Evolutionary conservation across 306 rosid genomes (phyloP).

Genomic region (Prosopis cineraria): DNA sequence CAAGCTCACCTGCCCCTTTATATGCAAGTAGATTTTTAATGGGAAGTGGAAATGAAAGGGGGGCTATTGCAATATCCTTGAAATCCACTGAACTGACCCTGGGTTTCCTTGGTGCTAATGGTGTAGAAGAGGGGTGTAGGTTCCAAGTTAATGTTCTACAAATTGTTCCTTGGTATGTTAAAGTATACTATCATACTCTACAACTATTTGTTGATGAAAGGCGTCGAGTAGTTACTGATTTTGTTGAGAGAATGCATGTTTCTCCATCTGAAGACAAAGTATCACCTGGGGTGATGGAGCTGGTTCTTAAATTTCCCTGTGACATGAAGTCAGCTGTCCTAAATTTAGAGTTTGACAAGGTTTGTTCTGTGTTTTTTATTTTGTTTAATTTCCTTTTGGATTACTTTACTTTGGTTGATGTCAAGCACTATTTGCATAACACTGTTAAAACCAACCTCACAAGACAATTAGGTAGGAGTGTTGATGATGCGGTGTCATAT

Average conservation of each 20-base stretch:
- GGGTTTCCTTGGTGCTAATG: slow-evolving; percentile 37
- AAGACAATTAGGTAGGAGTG: slow-evolving; percentile 20
- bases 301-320: slow-evolving; percentile 81
- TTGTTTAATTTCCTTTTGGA: slow-evolving; percentile 11
- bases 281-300: slow-evolving; percentile 86
- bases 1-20: slow-evolving; percentile 73
- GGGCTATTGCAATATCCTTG: slow-evolving; percentile 85
- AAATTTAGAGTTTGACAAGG: slow-evolving; percentile 87
- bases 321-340: slow-evolving; percentile 70
- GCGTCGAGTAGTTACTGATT: slow-evolving; percentile 51
- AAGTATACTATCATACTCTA: slow-evolving; percentile 85
- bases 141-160: slow-evolving; percentile 83
- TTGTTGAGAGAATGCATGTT: slow-evolving; percentile 74
- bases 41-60: slow-evolving; percentile 97
- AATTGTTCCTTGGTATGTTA: slow-evolving; percentile 96
- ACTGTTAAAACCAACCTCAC: neutral
- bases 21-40: slow-evolving; percentile 81
- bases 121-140: slow-evolving; percentile 54
- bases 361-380: slow-evolving; percentile 30
- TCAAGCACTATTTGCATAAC: neutral
- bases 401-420: slow-evolving; percentile 9
- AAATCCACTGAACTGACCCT: slow-evolving; percentile 61
- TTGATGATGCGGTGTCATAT: slow-evolving; percentile 22
- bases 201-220: slow-evolving; percentile 64
- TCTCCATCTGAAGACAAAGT: slow-evolving; percentile 95